phyloP scores from a whole-genome alignment of 306 rosid species.

The Cucurbita argyrosperma region DNA sequence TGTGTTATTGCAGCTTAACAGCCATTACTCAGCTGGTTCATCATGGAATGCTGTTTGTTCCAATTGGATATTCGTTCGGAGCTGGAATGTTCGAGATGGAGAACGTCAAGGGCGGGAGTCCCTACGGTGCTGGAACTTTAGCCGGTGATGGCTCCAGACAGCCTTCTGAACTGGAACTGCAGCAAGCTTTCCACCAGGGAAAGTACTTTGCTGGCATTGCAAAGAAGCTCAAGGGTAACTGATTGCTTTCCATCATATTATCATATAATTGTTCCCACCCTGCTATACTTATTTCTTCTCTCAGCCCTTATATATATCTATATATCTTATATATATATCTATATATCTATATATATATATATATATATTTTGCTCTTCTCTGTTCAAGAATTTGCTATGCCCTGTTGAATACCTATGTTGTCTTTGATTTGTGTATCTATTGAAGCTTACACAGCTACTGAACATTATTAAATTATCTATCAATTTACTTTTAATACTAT shows the following conservation, averaged over 20 bases:
- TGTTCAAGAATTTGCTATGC: background rate
- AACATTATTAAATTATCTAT: constrained; percentile 3
- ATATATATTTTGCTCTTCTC: background rate
- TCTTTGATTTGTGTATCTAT: background rate
- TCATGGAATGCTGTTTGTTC: constrained; percentile 83
- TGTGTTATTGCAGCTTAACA: constrained; percentile 47
- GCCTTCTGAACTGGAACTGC: constrained; percentile 73
- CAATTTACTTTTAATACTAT: no score
- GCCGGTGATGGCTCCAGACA: constrained; percentile 82
- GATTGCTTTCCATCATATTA: constrained; percentile 13
- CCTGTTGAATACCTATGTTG: background rate
- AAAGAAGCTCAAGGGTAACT: constrained; percentile 74
- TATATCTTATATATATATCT: background rate
- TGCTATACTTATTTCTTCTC: background rate
- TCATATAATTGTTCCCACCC: background rate
- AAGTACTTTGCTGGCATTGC: constrained; percentile 69
- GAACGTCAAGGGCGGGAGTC: constrained; percentile 69
- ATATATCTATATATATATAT: background rate
- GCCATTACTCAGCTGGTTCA: constrained; percentile 91
- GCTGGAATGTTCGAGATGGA: constrained; percentile 96
- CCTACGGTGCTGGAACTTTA: constrained; percentile 80
- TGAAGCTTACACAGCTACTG: background rate
- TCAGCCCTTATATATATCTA: background rate
- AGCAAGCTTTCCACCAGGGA: constrained; percentile 90
- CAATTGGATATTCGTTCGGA: constrained; percentile 77